A percentile compares a stretch with the other conserved stretches of the same genome.
phyloP scores from a whole-genome alignment of 306 rosid genomes.

The Hippophae rhamnoides region DNA sequence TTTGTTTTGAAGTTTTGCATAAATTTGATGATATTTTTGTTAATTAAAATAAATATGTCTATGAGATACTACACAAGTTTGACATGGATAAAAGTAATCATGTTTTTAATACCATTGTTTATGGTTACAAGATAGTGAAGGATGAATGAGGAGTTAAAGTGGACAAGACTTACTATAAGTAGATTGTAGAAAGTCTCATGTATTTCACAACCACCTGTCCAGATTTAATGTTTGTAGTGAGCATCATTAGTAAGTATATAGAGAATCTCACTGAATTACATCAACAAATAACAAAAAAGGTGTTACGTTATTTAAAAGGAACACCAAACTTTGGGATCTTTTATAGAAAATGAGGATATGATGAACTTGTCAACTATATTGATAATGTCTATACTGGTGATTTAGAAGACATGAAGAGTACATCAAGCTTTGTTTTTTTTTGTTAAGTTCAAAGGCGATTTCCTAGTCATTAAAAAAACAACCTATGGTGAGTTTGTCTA shows the following conservation, averaged over 20 bases:
- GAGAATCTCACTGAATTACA: background rate
- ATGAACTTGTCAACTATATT: background rate
- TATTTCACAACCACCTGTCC: no score
- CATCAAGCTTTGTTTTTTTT: background rate
- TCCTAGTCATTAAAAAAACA: background rate
- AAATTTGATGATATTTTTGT: no score
- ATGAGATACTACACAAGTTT: background rate
- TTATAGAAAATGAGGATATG: background rate
- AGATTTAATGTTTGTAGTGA: no score
- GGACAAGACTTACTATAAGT: background rate
- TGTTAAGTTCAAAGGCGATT: background rate
- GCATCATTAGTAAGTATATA: background rate
- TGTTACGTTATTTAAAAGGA: background rate
- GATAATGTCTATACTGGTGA: background rate
- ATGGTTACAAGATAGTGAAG: background rate
- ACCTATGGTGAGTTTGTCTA: no score
- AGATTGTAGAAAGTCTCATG: background rate
- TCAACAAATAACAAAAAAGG: background rate
- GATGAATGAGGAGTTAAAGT: background rate
- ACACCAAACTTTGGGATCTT: background rate
- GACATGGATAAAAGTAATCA: background rate
- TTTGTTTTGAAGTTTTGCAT: no score
- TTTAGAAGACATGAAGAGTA: background rate
- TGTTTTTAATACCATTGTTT: background rate
- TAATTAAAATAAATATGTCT: background rate